A percentile compares a stretch with the other conserved stretches of the same genome.
Evolutionary conservation across 2,329 filamentous ascomycete genomes (phyloP).

Genomic region (Aureobasidium mangrovei): DNA sequence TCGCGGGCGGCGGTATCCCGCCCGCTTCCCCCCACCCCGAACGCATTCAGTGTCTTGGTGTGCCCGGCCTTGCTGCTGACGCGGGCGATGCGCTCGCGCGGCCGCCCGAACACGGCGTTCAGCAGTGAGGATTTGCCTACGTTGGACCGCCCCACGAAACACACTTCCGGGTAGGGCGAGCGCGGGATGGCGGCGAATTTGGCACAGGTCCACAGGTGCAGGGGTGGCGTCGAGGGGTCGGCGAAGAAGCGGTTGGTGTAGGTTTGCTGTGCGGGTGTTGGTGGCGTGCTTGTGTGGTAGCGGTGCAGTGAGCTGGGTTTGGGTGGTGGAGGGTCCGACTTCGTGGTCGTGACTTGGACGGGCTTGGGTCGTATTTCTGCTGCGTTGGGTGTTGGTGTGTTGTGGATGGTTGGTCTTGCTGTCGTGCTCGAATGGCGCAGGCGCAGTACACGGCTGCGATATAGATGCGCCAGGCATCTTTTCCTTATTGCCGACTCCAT

Average conservation of each 20-base stretch:
- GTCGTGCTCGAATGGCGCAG: not conserved
- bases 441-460: constrained; percentile 7
- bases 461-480: not conserved
- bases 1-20: constrained; percentile 23
- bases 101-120: constrained; percentile 51
- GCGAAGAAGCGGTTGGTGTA: constrained; percentile 39
- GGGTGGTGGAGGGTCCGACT: not conserved
- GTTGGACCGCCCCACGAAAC: constrained; percentile 61
- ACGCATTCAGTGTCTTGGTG: constrained; percentile 59
- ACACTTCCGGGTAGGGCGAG: constrained; percentile 49
- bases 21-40: constrained; percentile 42
- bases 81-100: constrained; percentile 37
- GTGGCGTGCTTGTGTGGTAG: constrained; percentile 25
- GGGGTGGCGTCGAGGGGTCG: constrained; percentile 33
- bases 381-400: not conserved
- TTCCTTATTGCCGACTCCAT: not conserved
- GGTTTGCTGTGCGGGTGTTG: constrained; percentile 29
- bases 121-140: constrained; percentile 61
- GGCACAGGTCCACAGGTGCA: constrained; percentile 51
- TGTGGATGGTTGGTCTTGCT: not conserved
- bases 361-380: not conserved
- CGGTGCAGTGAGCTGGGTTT: constrained; percentile 23
- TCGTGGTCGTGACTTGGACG: not conserved
- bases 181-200: constrained; percentile 53
- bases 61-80: constrained; percentile 52